These are phyloP conservation scores for Sugiyamaella lignohabitans DNA, from an alignment of 805 yeast species.

Conservation along the genomic window DNA sequence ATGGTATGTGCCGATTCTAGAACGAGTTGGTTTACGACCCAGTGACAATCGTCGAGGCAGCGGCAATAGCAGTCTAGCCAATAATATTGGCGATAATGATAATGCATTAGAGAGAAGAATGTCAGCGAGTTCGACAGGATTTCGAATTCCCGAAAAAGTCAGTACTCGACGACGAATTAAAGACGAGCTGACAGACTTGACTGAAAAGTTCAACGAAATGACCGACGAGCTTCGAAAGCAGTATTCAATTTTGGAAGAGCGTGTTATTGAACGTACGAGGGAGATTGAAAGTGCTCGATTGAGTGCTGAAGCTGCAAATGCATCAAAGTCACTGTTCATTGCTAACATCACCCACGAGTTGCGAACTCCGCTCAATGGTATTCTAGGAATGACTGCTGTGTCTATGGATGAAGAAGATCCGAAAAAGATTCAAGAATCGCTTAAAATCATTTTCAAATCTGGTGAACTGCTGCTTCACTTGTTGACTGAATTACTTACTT, in stretches of 20 bases:
- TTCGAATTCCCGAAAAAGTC: constrained; percentile 25
- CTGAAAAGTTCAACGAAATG: constrained; percentile 87
- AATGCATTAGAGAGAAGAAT: neutral
- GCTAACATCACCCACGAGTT: constrained; percentile 94
- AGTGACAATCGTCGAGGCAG: neutral
- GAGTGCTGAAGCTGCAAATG: constrained; percentile 91
- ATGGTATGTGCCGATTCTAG: neutral
- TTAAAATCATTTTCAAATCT: constrained; percentile 76
- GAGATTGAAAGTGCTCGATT: constrained; percentile 83
- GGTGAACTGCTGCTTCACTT: constrained; percentile 86
- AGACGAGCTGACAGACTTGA: constrained; percentile 78
- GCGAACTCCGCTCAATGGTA: constrained; percentile 92
- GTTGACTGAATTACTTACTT: constrained; percentile 81
- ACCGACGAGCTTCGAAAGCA: constrained; percentile 79
- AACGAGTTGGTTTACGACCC: too few relatives aligned
- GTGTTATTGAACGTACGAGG: constrained; percentile 79
- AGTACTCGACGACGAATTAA: constrained; percentile 29
- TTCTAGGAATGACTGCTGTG: constrained; percentile 90
- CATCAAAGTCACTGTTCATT: constrained; percentile 86
- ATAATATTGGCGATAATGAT: too few relatives aligned
- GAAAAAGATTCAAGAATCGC: constrained; percentile 57
- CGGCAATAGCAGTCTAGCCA: neutral
- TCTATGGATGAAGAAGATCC: constrained; percentile 79
- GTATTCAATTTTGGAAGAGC: constrained; percentile 74
- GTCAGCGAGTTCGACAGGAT: constrained; percentile 2